Evolutionary conservation across 208 protist species (phyloP).

Genomic region (Leishmania braziliensis): DNA sequence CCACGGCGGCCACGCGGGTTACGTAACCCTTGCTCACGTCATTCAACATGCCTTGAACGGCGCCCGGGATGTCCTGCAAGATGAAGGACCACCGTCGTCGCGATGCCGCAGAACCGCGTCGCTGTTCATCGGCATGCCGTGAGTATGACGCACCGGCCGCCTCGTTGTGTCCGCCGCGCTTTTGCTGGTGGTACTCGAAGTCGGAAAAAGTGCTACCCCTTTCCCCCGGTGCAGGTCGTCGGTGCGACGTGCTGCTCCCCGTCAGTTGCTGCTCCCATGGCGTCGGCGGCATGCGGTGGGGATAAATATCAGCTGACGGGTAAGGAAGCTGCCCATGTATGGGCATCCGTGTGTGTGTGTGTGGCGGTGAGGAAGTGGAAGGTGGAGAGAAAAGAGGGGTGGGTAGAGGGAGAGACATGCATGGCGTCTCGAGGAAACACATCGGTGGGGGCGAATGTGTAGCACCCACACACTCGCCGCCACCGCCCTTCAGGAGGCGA

Average conservation of each 20-base stretch:
- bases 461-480: not conserved
- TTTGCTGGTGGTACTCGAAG: slow-evolving; percentile 30
- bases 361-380: not conserved
- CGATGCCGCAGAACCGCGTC: not conserved
- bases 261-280: slow-evolving; percentile 32
- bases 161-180: slow-evolving; percentile 12
- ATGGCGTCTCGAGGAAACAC: not conserved
- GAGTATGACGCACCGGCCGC: not conserved
- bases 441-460: not conserved
- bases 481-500: not conserved
- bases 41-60: slow-evolving; percentile 38
- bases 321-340: not conserved
- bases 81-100: slow-evolving; percentile 72
- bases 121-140: not conserved
- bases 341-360: not conserved
- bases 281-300: slow-evolving; percentile 33
- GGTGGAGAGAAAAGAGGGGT: not conserved
- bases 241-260: slow-evolving; percentile 9
- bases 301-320: not conserved
- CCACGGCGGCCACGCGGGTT: slow-evolving; percentile 37
- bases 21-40: slow-evolving; percentile 82
- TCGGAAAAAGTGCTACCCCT: slow-evolving; percentile 32
- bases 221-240: slow-evolving; percentile 1
- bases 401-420: not conserved
- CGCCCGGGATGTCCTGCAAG: slow-evolving; percentile 66